phyloP scores from a whole-genome alignment of 805 yeast genomes.

The Osmozyma mogii region DNA sequence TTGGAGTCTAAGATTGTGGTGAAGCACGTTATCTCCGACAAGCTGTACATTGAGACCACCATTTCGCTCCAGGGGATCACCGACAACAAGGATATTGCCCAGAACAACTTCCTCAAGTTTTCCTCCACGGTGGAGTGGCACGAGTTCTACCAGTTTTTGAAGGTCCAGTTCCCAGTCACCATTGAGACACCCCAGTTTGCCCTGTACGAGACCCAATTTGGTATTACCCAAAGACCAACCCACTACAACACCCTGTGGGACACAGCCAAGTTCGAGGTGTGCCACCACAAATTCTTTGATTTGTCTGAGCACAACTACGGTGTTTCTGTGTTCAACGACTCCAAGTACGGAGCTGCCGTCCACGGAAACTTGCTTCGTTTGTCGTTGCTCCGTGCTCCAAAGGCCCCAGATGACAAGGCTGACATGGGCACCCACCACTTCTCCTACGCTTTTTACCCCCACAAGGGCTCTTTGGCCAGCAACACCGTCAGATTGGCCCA shows the following conservation, averaged over 20 bases:
- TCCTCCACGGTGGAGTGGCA: constrained; percentile 67
- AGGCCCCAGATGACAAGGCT: constrained; percentile 90
- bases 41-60: constrained; percentile 54
- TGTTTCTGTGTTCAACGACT: constrained; percentile 73
- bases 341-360: constrained; percentile 86
- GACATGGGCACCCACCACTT: constrained; percentile 87
- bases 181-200: constrained; percentile 63
- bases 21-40: constrained; percentile 48
- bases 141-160: constrained; percentile 78
- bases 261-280: constrained; percentile 91
- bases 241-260: constrained; percentile 96
- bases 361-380: constrained; percentile 91
- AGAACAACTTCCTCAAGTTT: constrained; percentile 30
- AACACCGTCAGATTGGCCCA: constrained; percentile 68
- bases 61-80: constrained; percentile 62
- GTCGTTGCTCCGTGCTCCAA: constrained; percentile 81
- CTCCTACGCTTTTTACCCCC: constrained; percentile 81
- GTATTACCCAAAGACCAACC: constrained; percentile 85
- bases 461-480: constrained; percentile 53
- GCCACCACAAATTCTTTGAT: constrained; percentile 91
- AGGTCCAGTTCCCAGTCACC: constrained; percentile 91
- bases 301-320: constrained; percentile 83
- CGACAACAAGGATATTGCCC: constrained; percentile 33
- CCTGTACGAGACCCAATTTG: constrained; percentile 89
- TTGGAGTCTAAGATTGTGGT: constrained; percentile 58